Evolutionary conservation across 768 basidiomycete genomes (phyloP).

Genomic region (Mycena albidolilacea): DNA sequence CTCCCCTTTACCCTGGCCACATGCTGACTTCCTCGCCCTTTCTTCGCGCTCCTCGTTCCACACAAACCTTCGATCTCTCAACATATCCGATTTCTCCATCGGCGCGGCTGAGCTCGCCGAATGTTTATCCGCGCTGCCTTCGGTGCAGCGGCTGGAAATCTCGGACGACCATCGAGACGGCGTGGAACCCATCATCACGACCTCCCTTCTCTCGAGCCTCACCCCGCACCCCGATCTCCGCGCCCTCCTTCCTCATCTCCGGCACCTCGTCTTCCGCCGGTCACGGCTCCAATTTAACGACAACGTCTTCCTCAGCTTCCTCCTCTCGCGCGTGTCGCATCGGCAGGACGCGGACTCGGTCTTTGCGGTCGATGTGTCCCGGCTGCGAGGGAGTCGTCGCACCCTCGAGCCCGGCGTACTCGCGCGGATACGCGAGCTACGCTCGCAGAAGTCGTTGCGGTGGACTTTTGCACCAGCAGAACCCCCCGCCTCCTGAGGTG

Average conservation of each 20-base stretch:
- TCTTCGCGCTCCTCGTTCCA: too few species aligned
- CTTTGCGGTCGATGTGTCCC: constrained; percentile 19
- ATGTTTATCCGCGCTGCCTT: constrained; percentile 30
- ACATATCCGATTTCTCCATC: too few species aligned
- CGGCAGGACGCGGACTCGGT: constrained; percentile 1
- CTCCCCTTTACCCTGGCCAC: too few species aligned
- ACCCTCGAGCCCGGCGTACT: constrained; percentile 19
- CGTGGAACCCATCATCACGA: constrained; percentile 26
- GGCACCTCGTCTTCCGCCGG: constrained; percentile 28
- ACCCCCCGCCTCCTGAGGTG: constrained; percentile 19
- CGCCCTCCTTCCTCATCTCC: constrained; percentile 28
- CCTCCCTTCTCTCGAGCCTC: constrained; percentile 25
- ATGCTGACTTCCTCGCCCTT: too few species aligned
- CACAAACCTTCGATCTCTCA: too few species aligned
- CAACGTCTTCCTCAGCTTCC: constrained; percentile 14
- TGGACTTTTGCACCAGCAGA: constrained; percentile 25
- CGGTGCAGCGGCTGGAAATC: constrained; percentile 24
- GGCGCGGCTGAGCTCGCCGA: neutral
- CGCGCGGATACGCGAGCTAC: constrained; percentile 27
- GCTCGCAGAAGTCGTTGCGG: constrained; percentile 18
- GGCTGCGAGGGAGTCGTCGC: constrained; percentile 26
- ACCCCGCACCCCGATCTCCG: constrained; percentile 8
- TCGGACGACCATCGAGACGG: constrained; percentile 23
- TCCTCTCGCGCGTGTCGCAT: constrained; percentile 13
- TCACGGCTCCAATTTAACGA: constrained; percentile 29